These are phyloP conservation scores for Exophiala dermatitidis DNA, from an alignment of 2,329 filamentous ascomycete species.

Conservation along the genomic window DNA sequence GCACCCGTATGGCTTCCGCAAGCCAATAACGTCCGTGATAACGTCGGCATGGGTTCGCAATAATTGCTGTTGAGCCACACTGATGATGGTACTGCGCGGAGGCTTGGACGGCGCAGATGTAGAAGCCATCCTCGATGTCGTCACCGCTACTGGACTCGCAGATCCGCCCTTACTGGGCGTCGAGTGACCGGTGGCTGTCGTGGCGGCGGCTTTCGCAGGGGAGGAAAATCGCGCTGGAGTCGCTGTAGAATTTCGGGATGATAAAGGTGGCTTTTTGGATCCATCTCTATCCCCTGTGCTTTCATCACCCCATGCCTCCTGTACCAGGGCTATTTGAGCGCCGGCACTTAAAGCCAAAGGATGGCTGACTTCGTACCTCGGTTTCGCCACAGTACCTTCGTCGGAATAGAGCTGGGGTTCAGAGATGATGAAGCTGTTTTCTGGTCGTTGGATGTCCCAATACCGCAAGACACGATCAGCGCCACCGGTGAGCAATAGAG, in stretches of 20 bases:
- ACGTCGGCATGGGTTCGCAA: conserved; percentile 80
- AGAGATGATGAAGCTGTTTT: conserved; percentile 72
- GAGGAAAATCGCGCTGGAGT: conserved; percentile 26
- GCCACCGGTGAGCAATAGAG: conserved; percentile 80
- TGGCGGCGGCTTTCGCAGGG: conserved; percentile 18
- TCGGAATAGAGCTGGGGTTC: conserved; percentile 52
- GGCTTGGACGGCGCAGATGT: conserved; percentile 36
- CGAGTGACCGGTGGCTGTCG: neutral
- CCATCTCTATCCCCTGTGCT: conserved; percentile 27
- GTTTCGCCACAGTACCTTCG: conserved; percentile 56
- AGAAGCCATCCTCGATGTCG: neutral
- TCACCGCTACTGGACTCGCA: neutral
- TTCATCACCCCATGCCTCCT: conserved; percentile 51
- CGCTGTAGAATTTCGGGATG: conserved; percentile 1
- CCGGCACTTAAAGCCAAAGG: conserved; percentile 38
- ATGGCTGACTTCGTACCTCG: conserved; percentile 62
- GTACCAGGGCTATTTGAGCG: conserved; percentile 57
- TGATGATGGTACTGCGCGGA: conserved; percentile 75
- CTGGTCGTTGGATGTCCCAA: conserved; percentile 77
- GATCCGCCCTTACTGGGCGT: conserved; percentile 8
- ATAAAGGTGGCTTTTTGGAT: conserved; percentile 25
- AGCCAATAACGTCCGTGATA: conserved; percentile 76
- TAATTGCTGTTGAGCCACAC: conserved; percentile 76
- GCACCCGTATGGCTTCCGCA: conserved; percentile 89
- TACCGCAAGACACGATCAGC: conserved; percentile 87